Base-by-base conservation (phyloP, 1,284 basidiomycete genomes). In the Cutaneotrichosporon cutaneum region DNA sequence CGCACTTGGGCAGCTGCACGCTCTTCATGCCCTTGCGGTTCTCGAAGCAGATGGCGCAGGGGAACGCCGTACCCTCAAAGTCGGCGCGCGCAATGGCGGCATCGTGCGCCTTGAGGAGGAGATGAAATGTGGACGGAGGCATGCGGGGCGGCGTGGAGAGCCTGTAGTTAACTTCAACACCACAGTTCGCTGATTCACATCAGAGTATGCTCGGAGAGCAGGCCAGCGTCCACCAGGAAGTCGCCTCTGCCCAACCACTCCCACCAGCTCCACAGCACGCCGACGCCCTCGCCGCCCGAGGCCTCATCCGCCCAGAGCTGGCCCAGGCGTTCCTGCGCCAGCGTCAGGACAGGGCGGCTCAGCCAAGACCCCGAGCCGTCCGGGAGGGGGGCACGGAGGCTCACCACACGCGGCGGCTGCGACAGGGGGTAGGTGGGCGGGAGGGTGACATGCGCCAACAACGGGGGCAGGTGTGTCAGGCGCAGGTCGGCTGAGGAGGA, bases 11-110 rank as follows among this genome's bases (percentile, higher is more conserved):
- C 57, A 77, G 67, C 48, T 71, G 63, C 0, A 77, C 59, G 58
- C 77, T 79, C 22, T 64, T 62, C 55, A 68, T 72, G 1, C 78
- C 78, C 61, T 77, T 78, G 21, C 73, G 64, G 44, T 71, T 72
- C 61, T 78, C 77, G 45, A 79, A 67, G 60, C 78, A 80, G 60
- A 80, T 79, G 22, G 73, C 71, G 62, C 77, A 80, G 2, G 72
- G 69, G 58, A 74, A 78, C 0, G 73, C 70, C 2, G 71, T 75
- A 24, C 58, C 52, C 54, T 72, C 69, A 54, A 80, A 80, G 11
- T 69, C 68, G 9, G 70, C 67, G 35, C 70, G 70, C 3, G 70
- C 22, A n/a, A 72, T 68, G 4, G 54, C 45, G 1, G 70, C 66
- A 56, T 76, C 70, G 60, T 73, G 69, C 1, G 65, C 59, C 45